Evolutionary conservation across 306 rosid genomes (phyloP), one percentile per base, ranked within the genome.

Genomic region (Vigna radiata): DNA sequence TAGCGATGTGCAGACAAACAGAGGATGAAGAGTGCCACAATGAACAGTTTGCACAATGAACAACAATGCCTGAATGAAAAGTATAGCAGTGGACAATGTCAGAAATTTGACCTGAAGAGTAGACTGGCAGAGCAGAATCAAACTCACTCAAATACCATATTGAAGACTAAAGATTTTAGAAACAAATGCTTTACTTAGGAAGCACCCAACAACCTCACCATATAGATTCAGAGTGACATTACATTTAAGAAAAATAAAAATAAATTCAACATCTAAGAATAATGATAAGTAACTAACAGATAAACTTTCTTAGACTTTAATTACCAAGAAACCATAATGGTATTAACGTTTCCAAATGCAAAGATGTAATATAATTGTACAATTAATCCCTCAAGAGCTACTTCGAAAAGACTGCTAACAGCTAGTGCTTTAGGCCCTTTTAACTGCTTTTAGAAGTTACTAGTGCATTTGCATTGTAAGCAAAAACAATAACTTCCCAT

Each of bases 341-440:
- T 52, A 52, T 7, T 52, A 52, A n/a, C 11, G 58, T 52, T 52
- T 52, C 25, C 25, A 52, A 52, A 37, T 31, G 12, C 44, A 50
- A 8, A 12, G 21, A 67, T 25, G 60, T 21, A 23, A 55, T 16
- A n/a, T 36, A 69, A 58, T 29, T 10, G 33, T 27, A 48, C 10
- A 7, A 16, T 27, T 33, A 70, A 70, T 70, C 67, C 47, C 56
- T 21, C 75, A 52, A 61, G 60, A 52, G 47, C 55, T 36, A 48
- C 54, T 60, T 70, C 29, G 53, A 46, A 14, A 75, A 75, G 47
- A 62, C 29, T 13, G 43, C 75, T 13, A 17, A 48, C 39, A 11
- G 53, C 36, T 27, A 59, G 68, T 77, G 81, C 59, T 7, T 54
- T 58, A 53, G 36, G 31, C 66, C 60, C 75, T 44, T 67, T 46